Evolutionary conservation across 2,329 filamentous ascomycete genomes (phyloP).

Genomic region (Juglanconis oblonga): DNA sequence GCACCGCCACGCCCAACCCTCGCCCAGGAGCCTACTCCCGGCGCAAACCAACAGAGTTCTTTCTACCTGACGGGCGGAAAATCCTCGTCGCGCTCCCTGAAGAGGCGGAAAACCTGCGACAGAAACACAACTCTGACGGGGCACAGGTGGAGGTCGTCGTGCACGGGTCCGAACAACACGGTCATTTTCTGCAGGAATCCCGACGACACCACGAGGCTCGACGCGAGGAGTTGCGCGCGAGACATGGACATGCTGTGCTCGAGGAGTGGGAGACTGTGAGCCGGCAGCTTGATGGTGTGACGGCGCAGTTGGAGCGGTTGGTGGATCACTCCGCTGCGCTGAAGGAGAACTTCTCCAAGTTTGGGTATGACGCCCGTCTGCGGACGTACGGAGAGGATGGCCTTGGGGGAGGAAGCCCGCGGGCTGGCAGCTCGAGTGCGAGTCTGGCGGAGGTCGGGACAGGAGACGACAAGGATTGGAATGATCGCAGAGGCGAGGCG

Average conservation of each 20-base stretch:
- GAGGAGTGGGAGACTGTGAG: conserved; percentile 56
- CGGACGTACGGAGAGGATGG: conserved; percentile 37
- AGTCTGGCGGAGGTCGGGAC: conserved; percentile 9
- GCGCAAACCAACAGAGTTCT: conserved; percentile 48
- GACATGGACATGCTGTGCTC: conserved; percentile 33
- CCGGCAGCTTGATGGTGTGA: conserved; percentile 49
- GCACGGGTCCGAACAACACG: conserved; percentile 49
- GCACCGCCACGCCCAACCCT: neutral
- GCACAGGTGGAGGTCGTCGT: conserved; percentile 55
- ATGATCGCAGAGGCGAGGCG: conserved; percentile 32
- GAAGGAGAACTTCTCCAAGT: conserved; percentile 61
- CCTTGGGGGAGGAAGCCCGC: conserved; percentile 33
- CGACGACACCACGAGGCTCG: conserved; percentile 51
- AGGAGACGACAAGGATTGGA: conserved; percentile 16
- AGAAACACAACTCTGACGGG: conserved; percentile 36
- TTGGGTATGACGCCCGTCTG: conserved; percentile 59
- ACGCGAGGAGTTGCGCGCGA: conserved; percentile 42
- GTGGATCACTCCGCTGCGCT: conserved; percentile 52
- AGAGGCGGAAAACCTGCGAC: conserved; percentile 46
- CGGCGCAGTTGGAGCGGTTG: conserved; percentile 50
- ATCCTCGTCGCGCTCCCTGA: conserved; percentile 57
- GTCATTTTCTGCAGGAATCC: conserved; percentile 44
- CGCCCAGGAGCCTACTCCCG: conserved; percentile 16
- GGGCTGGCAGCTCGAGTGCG: conserved; percentile 20
- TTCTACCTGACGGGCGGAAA: conserved; percentile 52